Base-by-base conservation (phyloP, 768 basidiomycete species). In the Lactarius quietus region DNA sequence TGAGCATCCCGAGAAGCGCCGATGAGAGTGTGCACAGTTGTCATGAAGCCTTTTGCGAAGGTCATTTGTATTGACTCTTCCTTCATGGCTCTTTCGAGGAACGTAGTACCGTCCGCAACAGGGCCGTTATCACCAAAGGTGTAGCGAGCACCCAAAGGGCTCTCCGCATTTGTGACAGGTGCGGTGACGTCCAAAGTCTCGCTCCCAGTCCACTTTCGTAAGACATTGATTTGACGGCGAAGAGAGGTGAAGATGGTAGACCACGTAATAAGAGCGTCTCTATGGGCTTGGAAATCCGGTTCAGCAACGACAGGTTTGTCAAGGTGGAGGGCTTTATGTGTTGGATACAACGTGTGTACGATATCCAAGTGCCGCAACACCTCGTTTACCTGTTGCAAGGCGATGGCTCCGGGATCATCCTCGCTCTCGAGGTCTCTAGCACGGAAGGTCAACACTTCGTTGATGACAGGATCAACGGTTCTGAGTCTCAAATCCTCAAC, bases 11-110 rank as follows among this genome's bases (percentile, higher is more conserved):
- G 91, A 69, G 93, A 92, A 59, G 88, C 85, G 43, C 88, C 87
- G 60, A 98, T 86, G 71, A 95, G 90, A 17, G 86, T 80, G 74
- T 94, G 90, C 8, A 96, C 85, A n/a, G 92, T 93, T 45, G 86
- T 87, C 70, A 94, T 82, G 69, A 90, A 92, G 17, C 90, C 89
- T 70, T 90, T 93, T 75, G 95, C 93, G 74, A 99, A 98, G 10
- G 92, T 94, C 66, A 89, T 84, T 75, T 95, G 92, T 72, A 98
- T 88, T n/a, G 89, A 89, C 72, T 98, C 96, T 75, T 98, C 96
- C 74, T 98, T 98, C 64, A 97, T 82, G 29, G 98, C 79, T 33
- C 94, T 86, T 74, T 98, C 97, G 38, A 98, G 89, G 74, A 98
- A 99, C 39, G 91, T 92, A 23, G 88, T 87, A 26, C 88, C 86